Conservation (phyloP, 2,329 filamentous ascomycete species). For the Cordyceps cateniannulata region DNA sequence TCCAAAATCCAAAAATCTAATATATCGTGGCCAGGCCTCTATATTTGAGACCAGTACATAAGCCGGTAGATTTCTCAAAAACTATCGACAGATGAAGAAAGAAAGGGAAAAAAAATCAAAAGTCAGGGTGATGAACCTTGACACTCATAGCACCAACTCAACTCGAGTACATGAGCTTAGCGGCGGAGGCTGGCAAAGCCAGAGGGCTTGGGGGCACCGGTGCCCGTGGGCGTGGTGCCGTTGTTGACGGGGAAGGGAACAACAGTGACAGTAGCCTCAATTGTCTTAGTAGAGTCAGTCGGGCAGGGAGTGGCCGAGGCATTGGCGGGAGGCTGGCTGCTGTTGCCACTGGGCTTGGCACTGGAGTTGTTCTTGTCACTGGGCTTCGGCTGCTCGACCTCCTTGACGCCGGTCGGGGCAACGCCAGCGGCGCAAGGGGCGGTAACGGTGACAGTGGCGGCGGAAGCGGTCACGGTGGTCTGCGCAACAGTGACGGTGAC, state of each 20-base stretch:
- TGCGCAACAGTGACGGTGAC: slow-evolving; percentile 18
- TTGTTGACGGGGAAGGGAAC: slow-evolving; percentile 35
- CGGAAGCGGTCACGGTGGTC: slow-evolving; percentile 17
- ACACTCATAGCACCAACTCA: not conserved
- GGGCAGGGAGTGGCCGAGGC: slow-evolving; percentile 16
- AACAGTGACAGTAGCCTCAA: slow-evolving; percentile 28
- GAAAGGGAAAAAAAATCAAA: not conserved
- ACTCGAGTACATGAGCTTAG: slow-evolving; percentile 18
- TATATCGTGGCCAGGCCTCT: not conserved
- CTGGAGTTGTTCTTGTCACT: slow-evolving; percentile 12
- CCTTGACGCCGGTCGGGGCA: not conserved
- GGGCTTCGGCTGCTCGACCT: slow-evolving; percentile 1
- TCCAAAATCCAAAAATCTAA: not conserved
- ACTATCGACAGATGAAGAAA: slow-evolving; percentile 3
- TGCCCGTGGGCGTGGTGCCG: slow-evolving; percentile 30
- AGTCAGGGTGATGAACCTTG: not conserved
- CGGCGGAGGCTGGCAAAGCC: slow-evolving; percentile 29
- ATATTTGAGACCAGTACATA: not conserved
- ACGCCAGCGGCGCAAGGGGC: slow-evolving; percentile 16
- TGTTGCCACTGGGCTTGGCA: slow-evolving; percentile 17
- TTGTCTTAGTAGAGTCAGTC: slow-evolving; percentile 23
- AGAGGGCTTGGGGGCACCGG: slow-evolving; percentile 28
- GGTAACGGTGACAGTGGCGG: slow-evolving; percentile 24
- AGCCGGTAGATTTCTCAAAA: not conserved
- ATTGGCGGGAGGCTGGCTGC: slow-evolving; percentile 20